Conservation (phyloP, 306 rosid species). For the Vigna hirtella region DNA sequence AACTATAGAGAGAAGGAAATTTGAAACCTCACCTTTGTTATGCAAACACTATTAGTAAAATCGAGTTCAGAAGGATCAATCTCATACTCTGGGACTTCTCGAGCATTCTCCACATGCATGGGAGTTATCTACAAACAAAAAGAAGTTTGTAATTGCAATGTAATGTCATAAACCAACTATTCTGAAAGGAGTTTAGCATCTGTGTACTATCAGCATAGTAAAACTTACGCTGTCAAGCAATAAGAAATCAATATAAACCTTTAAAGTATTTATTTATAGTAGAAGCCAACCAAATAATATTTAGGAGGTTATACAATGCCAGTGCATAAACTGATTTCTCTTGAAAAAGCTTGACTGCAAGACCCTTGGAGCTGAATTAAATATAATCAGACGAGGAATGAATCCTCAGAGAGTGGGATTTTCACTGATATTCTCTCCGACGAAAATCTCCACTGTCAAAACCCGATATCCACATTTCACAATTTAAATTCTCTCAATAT, state of each 20-base stretch:
- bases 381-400: not conserved
- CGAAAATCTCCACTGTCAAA: not conserved
- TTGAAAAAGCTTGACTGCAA: not conserved
- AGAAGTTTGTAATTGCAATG: not conserved
- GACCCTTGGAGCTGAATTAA: not conserved
- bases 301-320: not conserved
- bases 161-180: not conserved
- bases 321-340: not conserved
- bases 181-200: not conserved
- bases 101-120: constrained; percentile 79
- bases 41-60: constrained; percentile 79
- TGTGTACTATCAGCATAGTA: not conserved
- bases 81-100: constrained; percentile 96
- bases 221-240: not conserved
- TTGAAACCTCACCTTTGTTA: constrained; percentile 69
- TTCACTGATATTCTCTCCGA: not conserved
- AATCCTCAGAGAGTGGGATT: not conserved
- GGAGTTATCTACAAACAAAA: constrained; percentile 69
- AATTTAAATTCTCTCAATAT: not conserved
- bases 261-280: not conserved
- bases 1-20: not conserved
- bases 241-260: not conserved
- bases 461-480: not conserved
- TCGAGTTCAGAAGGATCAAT: constrained; percentile 86
- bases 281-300: not conserved